Conservation (phyloP, 164 flowering plant genomes). For the Santalum album region DNA sequence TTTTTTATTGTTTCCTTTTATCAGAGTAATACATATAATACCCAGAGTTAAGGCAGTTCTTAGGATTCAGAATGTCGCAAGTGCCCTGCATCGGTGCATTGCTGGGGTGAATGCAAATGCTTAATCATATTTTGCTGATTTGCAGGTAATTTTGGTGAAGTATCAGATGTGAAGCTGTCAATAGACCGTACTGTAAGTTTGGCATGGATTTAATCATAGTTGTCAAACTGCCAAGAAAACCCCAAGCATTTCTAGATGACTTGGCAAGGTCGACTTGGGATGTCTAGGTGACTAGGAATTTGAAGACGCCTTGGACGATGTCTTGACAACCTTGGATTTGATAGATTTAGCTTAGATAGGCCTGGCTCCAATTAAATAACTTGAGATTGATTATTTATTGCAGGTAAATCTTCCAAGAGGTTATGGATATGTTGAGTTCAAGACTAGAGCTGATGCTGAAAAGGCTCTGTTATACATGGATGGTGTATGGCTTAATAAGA, state of each 20-base stretch:
- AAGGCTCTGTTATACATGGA: constrained; percentile 85
- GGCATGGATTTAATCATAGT: neutral
- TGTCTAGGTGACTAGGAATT: no score
- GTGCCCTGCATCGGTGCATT: neutral
- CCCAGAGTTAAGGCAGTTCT: no score
- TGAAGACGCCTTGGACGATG: no score
- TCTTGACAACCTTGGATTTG: no score
- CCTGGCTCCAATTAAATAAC: no score
- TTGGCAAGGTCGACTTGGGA: no score
- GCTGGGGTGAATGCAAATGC: neutral
- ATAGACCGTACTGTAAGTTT: constrained; percentile 76
- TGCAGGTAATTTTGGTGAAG: constrained; percentile 89
- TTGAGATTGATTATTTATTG: constrained; percentile 3
- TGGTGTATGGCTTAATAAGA: constrained; percentile 50
- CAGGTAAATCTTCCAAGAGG: constrained; percentile 94
- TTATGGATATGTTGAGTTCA: constrained; percentile 90
- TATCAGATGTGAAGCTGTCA: constrained; percentile 65
- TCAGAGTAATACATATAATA: no score
- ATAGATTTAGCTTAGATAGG: no score
- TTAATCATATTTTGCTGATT: neutral
- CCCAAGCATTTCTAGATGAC: no score
- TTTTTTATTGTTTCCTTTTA: no score
- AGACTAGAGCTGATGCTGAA: constrained; percentile 83
- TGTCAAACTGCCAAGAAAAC: no score
- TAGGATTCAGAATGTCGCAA: neutral